These are phyloP conservation scores for Ramularia collo-cygni DNA, from an alignment of 2,329 filamentous ascomycete species.

Conservation along the genomic window DNA sequence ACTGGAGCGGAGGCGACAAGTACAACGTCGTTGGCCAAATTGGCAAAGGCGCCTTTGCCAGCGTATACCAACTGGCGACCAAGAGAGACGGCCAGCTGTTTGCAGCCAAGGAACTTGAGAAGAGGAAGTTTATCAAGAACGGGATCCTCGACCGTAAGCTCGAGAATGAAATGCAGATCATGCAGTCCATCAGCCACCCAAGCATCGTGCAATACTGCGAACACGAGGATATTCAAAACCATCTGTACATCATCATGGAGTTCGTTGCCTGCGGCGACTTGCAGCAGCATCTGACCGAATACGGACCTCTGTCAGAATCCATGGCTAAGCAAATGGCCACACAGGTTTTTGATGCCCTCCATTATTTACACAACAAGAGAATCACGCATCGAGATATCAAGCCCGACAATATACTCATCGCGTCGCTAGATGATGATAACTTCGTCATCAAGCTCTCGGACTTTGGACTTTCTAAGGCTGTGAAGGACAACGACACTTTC, in stretches of 20 bases:
- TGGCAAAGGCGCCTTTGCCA: conserved; percentile 91
- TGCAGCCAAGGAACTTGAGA: conserved; percentile 92
- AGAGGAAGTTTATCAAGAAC: conserved; percentile 87
- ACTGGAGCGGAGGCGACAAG: conserved; percentile 69
- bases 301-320: conserved; percentile 58
- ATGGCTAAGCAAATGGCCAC: conserved; percentile 64
- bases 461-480: conserved; percentile 92
- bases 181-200: conserved; percentile 74
- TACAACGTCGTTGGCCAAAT: conserved; percentile 80
- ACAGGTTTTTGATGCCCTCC: conserved; percentile 74
- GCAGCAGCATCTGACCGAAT: conserved; percentile 59
- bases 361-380: conserved; percentile 76
- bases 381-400: conserved; percentile 99
- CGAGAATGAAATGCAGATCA: conserved; percentile 95
- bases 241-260: conserved; percentile 97
- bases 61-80: conserved; percentile 81
- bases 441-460: conserved; percentile 87
- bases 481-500: conserved; percentile 76
- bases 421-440: conserved; percentile 53
- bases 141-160: conserved; percentile 84
- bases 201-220: conserved; percentile 92
- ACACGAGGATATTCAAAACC: conserved; percentile 71
- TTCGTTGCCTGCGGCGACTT: conserved; percentile 78
- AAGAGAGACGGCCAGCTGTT: conserved; percentile 77
- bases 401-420: conserved; percentile 91